These are phyloP conservation scores for Penicillium oxalicum DNA, from an alignment of 2,329 filamentous ascomycete genomes.

Conservation along the genomic window DNA sequence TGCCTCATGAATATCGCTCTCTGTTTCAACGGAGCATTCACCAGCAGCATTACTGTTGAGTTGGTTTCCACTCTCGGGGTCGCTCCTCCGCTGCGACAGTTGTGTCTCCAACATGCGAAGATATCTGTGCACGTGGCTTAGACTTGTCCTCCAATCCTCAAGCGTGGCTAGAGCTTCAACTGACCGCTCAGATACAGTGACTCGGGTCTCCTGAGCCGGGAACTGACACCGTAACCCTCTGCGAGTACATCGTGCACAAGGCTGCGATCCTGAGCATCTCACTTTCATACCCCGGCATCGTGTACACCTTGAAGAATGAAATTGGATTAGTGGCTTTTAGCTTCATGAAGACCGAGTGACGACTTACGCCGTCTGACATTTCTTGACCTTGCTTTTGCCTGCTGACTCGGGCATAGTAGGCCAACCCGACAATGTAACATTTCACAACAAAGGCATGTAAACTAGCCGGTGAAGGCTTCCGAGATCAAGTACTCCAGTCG, in stretches of 20 bases:
- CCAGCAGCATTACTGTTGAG: background rate
- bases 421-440: background rate
- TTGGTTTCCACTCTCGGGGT: background rate
- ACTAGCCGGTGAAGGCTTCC: constrained; percentile 10
- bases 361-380: constrained; percentile 20
- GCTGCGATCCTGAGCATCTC: constrained; percentile 23
- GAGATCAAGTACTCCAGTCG: constrained; percentile 7
- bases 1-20: no score
- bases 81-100: constrained; percentile 1
- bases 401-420: constrained; percentile 12
- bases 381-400: constrained; percentile 12
- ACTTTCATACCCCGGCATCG: constrained; percentile 27
- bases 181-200: constrained; percentile 23
- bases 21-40: background rate
- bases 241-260: constrained; percentile 21
- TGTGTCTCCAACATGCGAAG: constrained; percentile 18
- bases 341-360: no score
- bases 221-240: constrained; percentile 21
- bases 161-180: background rate
- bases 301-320: constrained; percentile 14
- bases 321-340: background rate
- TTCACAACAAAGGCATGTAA: background rate
- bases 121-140: constrained; percentile 9
- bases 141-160: background rate
- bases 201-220: constrained; percentile 16